phyloP scores from a whole-genome alignment of 208 protist genomes.

The Trypanosoma conorhini region DNA sequence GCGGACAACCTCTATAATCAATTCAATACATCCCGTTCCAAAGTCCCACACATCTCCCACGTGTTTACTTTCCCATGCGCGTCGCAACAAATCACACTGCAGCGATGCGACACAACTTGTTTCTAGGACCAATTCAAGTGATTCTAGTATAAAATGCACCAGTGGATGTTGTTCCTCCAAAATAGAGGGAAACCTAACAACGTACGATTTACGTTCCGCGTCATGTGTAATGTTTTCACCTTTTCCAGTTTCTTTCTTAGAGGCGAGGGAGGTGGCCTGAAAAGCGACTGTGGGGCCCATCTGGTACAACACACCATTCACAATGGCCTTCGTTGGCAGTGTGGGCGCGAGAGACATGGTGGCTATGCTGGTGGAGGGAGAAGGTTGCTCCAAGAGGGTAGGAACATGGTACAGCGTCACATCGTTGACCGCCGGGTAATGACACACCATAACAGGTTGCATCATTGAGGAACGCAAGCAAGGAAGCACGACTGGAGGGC shows the following conservation, averaged over 20 bases:
- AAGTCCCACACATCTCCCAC: constrained; percentile 26
- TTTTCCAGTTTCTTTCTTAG: not conserved
- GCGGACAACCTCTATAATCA: constrained; percentile 27
- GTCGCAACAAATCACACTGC: constrained; percentile 50
- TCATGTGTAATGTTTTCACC: not conserved
- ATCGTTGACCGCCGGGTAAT: constrained; percentile 51
- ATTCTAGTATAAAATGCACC: constrained; percentile 49
- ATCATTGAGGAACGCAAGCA: constrained; percentile 45
- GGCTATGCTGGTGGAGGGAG: constrained; percentile 10
- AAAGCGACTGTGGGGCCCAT: constrained; percentile 27
- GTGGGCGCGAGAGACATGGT: constrained; percentile 19
- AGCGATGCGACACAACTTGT: constrained; percentile 32
- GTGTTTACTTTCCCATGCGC: constrained; percentile 35
- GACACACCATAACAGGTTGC: constrained; percentile 67
- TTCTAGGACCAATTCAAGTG: constrained; percentile 51
- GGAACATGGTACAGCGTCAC: constrained; percentile 60
- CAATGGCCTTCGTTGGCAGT: constrained; percentile 11
- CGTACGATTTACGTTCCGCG: not conserved
- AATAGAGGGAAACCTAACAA: constrained; percentile 41
- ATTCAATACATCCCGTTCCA: constrained; percentile 19
- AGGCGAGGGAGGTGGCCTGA: not conserved
- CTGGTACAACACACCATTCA: constrained; percentile 29
- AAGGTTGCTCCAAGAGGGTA: constrained; percentile 29
- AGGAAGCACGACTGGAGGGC: constrained; percentile 58
- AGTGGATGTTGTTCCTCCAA: constrained; percentile 42